Evolutionary conservation across 495 filamentous ascomycete genomes (phyloP), one percentile per base, ranked within the genome.

Genomic region (Bryoglossum gracile): DNA sequence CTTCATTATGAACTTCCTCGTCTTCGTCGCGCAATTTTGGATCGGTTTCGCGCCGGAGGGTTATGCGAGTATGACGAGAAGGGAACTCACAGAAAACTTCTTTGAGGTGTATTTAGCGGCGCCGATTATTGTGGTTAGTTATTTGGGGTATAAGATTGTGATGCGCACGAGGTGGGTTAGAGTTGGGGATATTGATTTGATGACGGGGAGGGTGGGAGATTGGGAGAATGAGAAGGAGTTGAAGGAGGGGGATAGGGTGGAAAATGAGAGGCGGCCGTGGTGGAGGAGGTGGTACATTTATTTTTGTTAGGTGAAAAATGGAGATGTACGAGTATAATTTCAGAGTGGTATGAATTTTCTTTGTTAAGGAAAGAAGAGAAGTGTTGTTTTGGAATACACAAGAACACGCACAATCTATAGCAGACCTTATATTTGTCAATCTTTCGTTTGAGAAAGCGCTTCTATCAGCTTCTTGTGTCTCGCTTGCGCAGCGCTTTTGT

Each of bases 11-110:
- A 95, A 95, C 63, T 45, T 71, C 17, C 68, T 94, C 9, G 83
- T 98, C n/a, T 75, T 97, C 17, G 58, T 91, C 38, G 90, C 86
- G 4, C 89, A 97, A 59, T 94, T 97, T 70, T 96, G 91, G 92
- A 83, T 82, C 23, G 89, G 84, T 16, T 82, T 87, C 13, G 84
- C 81, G 48, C 92, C 92, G 1, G 68, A 90, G 21, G 83, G 76
- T 21, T 79, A 75, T 55, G 64, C 46, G 0, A 44, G 59, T 0
- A 72, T 62, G 61, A 69, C 69, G 21, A 18, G 83, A 54, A 65
- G 77, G 0, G 70, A 70, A 1, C 59, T 75, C 18, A 76, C 72
- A 0, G 52, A 79, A 54, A 76, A 68, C 46, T 95, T 91, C 67
- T 96, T 96, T 65, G 36, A 75, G 21, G 76, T 73, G 44, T 96